Evolutionary conservation across 768 basidiomycete species (phyloP).

Genomic region (Hortiboletus flavorubellus): DNA sequence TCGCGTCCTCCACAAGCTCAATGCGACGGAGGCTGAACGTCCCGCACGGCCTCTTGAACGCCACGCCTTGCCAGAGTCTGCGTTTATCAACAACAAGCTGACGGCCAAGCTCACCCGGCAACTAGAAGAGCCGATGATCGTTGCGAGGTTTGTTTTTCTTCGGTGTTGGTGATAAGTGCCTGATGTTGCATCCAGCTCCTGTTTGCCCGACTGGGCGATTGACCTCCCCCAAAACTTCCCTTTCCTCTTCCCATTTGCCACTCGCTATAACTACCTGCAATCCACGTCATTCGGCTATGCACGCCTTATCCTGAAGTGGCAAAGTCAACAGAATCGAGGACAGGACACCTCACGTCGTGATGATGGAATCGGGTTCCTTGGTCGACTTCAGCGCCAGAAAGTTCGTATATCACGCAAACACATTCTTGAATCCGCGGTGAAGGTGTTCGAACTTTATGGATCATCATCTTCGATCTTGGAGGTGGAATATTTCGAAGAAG

Average conservation of each 20-base stretch:
- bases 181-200: slow-evolving; percentile 55
- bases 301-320: slow-evolving; percentile 92
- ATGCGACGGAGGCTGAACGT: slow-evolving; percentile 69
- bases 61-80: slow-evolving; percentile 67
- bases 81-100: slow-evolving; percentile 96
- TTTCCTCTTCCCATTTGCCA: slow-evolving; percentile 98
- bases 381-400: slow-evolving; percentile 91
- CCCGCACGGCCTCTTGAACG: slow-evolving; percentile 44
- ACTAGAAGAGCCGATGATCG: slow-evolving; percentile 97
- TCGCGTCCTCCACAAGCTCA: slow-evolving; percentile 81
- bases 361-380: slow-evolving; percentile 89
- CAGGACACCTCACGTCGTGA: slow-evolving; percentile 81
- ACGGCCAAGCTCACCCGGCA: slow-evolving; percentile 97
- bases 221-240: slow-evolving; percentile 96
- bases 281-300: slow-evolving; percentile 98
- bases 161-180: neutral
- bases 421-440: slow-evolving; percentile 92
- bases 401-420: slow-evolving; percentile 94
- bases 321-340: slow-evolving; percentile 77
- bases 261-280: slow-evolving; percentile 95
- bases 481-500: slow-evolving; percentile 98
- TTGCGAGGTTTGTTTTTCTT: slow-evolving; percentile 69
- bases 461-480: slow-evolving; percentile 92
- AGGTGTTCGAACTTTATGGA: slow-evolving; percentile 95
- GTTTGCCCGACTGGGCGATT: slow-evolving; percentile 95